Conservation (phyloP, 139 green algal genomes). For the Gonium pectorale region DNA sequence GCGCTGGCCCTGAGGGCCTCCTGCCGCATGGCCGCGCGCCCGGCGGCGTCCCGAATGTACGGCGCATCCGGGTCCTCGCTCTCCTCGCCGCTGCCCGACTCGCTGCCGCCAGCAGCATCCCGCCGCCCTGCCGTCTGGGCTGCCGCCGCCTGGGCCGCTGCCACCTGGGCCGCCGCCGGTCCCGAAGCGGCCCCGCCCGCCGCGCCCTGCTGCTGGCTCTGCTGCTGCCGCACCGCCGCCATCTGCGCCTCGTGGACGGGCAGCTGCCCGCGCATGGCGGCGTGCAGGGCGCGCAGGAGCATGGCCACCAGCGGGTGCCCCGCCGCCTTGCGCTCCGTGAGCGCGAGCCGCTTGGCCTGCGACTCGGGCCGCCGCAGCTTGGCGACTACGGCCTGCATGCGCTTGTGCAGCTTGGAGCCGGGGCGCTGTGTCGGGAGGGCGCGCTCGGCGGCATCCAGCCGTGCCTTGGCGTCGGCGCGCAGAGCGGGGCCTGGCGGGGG, state of each 20-base stretch:
- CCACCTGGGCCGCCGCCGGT: too few species aligned
- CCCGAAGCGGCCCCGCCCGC: too few species aligned
- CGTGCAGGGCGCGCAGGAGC: slow-evolving; percentile 17
- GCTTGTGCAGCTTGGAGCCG: too few species aligned
- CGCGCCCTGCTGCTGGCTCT: neutral
- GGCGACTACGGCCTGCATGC: too few species aligned
- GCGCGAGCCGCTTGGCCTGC: too few species aligned
- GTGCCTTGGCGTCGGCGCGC: too few species aligned
- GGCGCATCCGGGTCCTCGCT: neutral
- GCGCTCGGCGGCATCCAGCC: too few species aligned
- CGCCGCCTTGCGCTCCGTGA: too few species aligned
- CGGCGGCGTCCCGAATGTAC: slow-evolving; percentile 17
- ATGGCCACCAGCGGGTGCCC: neutral
- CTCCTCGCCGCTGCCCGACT: neutral
- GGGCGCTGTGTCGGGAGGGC: too few species aligned
- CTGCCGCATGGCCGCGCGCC: neutral
- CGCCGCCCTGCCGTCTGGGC: neutral
- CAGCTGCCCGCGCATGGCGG: slow-evolving; percentile 32
- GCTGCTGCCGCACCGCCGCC: neutral
- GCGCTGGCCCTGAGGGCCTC: neutral
- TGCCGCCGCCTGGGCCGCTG: neutral
- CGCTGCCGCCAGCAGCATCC: neutral
- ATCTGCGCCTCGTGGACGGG: neutral
- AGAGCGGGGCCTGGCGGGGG: too few species aligned
- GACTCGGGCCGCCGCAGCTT: too few species aligned